These are phyloP conservation scores for Podila horticola DNA, from an alignment of 192 early-diverging fungal species.

Conservation along the genomic window DNA sequence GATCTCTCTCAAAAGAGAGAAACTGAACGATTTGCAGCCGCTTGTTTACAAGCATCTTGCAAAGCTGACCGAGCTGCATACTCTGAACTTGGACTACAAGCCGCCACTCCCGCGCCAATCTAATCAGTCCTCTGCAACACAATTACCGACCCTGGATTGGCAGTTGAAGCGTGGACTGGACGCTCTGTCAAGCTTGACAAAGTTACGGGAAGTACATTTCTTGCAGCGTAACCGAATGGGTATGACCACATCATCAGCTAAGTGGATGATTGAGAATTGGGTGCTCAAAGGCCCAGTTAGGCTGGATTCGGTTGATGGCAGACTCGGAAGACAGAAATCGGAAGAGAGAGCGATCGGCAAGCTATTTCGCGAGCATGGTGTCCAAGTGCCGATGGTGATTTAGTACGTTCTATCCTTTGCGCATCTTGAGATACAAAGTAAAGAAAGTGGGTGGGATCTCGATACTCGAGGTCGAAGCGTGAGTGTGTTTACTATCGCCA, in stretches of 20 bases:
- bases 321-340: not conserved
- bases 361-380: not conserved
- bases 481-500: too few species aligned
- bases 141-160: not conserved
- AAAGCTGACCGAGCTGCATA: not conserved
- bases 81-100: not conserved
- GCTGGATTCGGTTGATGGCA: not conserved
- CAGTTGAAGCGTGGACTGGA: not conserved
- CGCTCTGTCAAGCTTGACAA: not conserved
- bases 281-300: not conserved
- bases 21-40: not conserved
- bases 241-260: not conserved
- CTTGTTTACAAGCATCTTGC: not conserved
- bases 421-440: not conserved
- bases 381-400: not conserved
- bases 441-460: too few species aligned
- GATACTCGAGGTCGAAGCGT: too few species aligned
- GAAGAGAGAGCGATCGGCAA: not conserved
- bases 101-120: not conserved
- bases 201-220: not conserved
- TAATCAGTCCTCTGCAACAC: not conserved
- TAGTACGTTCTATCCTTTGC: not conserved
- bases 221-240: not conserved
- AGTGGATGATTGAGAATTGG: constrained; percentile 1
- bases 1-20: not conserved